These are phyloP conservation scores for Gossypium gossypioides DNA, from an alignment of 441 rosid genomes.

Conservation along the genomic window DNA sequence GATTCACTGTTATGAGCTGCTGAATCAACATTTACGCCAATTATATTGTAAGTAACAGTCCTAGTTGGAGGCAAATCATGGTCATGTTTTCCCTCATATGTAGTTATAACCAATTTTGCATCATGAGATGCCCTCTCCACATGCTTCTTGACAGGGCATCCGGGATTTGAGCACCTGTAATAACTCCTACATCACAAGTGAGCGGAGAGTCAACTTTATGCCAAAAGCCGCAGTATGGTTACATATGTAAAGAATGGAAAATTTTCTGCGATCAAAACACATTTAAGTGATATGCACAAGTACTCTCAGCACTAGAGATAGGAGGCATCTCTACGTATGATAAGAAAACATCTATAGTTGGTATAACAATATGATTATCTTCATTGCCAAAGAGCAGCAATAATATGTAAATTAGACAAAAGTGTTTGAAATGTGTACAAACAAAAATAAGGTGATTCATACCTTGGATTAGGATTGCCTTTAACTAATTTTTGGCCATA, in stretches of 20 bases:
- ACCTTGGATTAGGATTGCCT: constrained; percentile 94
- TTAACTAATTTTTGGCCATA: constrained; percentile 93
- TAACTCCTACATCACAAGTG: constrained; percentile 56
- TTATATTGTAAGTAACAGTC: constrained; percentile 47
- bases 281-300: not conserved
- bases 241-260: not conserved
- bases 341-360: not conserved
- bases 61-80: constrained; percentile 70
- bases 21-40: constrained; percentile 25
- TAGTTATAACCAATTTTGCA: constrained; percentile 65
- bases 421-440: not conserved
- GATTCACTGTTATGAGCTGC: constrained; percentile 15
- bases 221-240: not conserved
- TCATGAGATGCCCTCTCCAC: constrained; percentile 86
- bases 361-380: not conserved
- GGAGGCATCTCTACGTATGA: not conserved
- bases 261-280: not conserved
- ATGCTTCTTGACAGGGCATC: constrained; percentile 85
- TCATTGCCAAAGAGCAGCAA: not conserved
- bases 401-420: not conserved
- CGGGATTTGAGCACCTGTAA: constrained; percentile 79
- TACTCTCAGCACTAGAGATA: not conserved
- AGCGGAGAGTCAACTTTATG: constrained; percentile 11
- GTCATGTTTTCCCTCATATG: constrained; percentile 76
- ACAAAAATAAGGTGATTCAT: constrained; percentile 8